A percentile compares a stretch with the other conserved stretches of the same genome.
phyloP scores from a whole-genome alignment of 1,139 yeast genomes.

The Taphrina communis region DNA sequence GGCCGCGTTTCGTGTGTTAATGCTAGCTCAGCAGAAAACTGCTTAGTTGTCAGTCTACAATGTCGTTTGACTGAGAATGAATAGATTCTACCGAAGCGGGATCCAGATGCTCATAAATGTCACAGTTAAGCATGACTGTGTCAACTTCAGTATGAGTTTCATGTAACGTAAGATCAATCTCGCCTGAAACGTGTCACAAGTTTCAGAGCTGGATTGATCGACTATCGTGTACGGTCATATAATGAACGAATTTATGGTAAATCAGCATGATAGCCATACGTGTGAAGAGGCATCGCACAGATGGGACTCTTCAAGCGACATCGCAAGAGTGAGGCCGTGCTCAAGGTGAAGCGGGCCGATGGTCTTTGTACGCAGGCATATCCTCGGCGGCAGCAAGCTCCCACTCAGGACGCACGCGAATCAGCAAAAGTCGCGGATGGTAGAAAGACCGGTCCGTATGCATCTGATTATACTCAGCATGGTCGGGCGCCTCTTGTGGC shows the following conservation, averaged over 20 bases:
- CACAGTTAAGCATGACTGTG: neutral
- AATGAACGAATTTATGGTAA: too few relatives aligned
- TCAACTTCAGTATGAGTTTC: slow-evolving; percentile 2
- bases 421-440: neutral
- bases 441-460: neutral
- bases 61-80: too few relatives aligned
- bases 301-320: neutral
- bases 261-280: too few relatives aligned
- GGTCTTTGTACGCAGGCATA: slow-evolving; percentile 3
- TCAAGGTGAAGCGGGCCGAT: neutral
- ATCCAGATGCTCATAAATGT: neutral
- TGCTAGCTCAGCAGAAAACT: too few relatives aligned
- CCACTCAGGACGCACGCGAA: neutral
- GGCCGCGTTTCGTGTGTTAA: too few relatives aligned
- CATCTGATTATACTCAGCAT: neutral
- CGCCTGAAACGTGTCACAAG: slow-evolving; percentile 5
- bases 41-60: too few relatives aligned
- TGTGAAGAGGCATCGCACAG: too few relatives aligned
- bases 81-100: too few relatives aligned
- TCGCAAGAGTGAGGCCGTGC: neutral
- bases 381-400: slow-evolving; percentile 2
- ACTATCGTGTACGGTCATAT: too few relatives aligned
- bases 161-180: neutral
- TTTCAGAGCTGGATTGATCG: slow-evolving; percentile 1
- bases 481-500: neutral